Base-by-base conservation (phyloP, 1,284 basidiomycete species). In the Irpex sp. region DNA sequence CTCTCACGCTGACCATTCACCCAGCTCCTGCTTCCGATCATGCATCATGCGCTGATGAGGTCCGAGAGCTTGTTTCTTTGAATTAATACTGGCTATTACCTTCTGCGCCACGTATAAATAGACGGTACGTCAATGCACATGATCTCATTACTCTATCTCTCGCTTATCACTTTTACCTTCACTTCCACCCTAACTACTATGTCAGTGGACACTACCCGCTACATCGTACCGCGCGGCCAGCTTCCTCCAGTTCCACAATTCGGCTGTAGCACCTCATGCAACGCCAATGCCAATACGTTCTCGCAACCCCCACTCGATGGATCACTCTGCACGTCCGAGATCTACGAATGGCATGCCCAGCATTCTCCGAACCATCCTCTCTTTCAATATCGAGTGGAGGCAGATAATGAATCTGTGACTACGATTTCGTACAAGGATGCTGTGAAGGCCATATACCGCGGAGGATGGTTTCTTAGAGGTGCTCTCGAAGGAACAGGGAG, bases 261-360 rank as follows among this genome's bases (percentile, higher is more conserved):
- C 17, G 0, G 31, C 31, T 33, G 5, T 33, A 33, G 39, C 1
- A 15, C 26, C 19, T 51, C 50, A 31, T 19, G 13, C 17, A 5
- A 51, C 26, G 50, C 31, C 31, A 33, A 33, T 33, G 31, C 31
- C 4, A 33, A 33, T 33, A 31, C 51, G 61, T 64, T 37, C 65
- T 63, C 13, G 37, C 35, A 61, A 26, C 65, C 65, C 1, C 62
- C 63, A 6, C 43, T 62, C 35, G 63, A 64, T 54, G 59, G 58
- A 11, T 62, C 61, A 17, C 54, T 67, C 17, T 53, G 59, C 17
- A 49, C 68, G 9, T 69, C 74, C 5, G 69, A 76, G 49, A 63
- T 74, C 2, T 74, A 73, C 61, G 70, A 75, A 43, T 75, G 71
- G 70, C 72, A 76, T 54, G 59, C 61, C 31, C 36, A 59, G 5